These are phyloP conservation scores for Gloeophyllum trabeum DNA, from an alignment of 768 basidiomycete species.

Conservation along the genomic window DNA sequence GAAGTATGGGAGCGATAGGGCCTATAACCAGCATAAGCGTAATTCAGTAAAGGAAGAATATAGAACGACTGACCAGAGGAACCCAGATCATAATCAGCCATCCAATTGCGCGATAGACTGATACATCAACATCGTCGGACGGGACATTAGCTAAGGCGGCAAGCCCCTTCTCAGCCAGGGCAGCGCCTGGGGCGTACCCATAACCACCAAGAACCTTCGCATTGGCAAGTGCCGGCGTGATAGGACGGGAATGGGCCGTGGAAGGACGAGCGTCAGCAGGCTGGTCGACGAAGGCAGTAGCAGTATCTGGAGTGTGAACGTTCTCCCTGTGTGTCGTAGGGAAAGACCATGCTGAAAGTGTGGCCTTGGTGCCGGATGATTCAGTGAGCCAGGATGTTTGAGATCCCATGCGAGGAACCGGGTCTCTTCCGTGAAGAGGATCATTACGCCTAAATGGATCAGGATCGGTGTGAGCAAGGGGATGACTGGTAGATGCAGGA, in stretches of 20 bases:
- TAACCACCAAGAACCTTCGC: conserved; percentile 62
- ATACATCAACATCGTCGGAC: conserved; percentile 43
- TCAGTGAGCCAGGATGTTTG: conserved; percentile 71
- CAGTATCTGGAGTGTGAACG: conserved; percentile 22
- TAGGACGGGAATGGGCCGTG: conserved; percentile 28
- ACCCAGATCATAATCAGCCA: conserved; percentile 65
- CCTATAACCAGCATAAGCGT: conserved; percentile 22
- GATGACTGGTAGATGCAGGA: conserved; percentile 24
- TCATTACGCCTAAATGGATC: conserved; percentile 56
- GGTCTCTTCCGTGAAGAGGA: conserved; percentile 21
- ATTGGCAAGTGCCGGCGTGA: conserved; percentile 41
- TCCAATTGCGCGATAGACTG: conserved; percentile 38
- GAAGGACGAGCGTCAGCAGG: conserved; percentile 25
- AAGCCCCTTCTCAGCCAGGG: conserved; percentile 43
- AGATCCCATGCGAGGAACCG: conserved; percentile 43
- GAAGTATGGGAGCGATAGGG: conserved; percentile 54
- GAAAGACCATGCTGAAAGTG: conserved; percentile 61
- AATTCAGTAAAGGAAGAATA: not conserved
- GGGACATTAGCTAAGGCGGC: conserved; percentile 29
- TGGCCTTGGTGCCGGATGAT: conserved; percentile 41
- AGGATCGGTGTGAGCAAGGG: conserved; percentile 29
- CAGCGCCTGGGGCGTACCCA: conserved; percentile 36
- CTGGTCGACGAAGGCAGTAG: conserved; percentile 27
- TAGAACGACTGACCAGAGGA: conserved; percentile 42
- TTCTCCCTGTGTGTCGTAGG: conserved; percentile 30